A percentile compares a stretch with the other conserved stretches of the same genome.
Evolutionary conservation across 1,284 basidiomycete species (phyloP).

Genomic region (Lentinus polychrous): DNA sequence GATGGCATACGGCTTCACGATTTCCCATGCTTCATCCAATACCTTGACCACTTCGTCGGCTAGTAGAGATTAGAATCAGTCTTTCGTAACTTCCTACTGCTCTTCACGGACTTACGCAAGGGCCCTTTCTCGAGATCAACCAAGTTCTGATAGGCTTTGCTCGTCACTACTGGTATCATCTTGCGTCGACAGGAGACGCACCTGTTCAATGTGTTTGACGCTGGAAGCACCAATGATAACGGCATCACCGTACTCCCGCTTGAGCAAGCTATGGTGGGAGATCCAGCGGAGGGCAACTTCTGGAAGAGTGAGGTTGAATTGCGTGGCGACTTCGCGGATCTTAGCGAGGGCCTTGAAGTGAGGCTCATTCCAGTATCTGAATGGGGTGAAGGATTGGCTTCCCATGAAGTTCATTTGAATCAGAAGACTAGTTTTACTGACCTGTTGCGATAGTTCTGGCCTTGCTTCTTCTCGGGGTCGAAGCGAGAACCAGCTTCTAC

Average conservation of each 20-base stretch:
- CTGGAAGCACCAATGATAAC: conserved; percentile 48
- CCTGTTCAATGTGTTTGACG: conserved; percentile 42
- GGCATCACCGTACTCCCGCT: conserved; percentile 39
- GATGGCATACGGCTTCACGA: conserved; percentile 24
- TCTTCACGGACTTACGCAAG: conserved; percentile 32
- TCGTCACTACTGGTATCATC: too few relatives aligned
- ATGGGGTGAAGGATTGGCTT: background rate
- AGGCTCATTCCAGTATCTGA: conserved; percentile 39
- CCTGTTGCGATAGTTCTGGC: conserved; percentile 23
- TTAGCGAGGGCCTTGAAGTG: conserved; percentile 40
- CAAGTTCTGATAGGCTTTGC: conserved; percentile 38
- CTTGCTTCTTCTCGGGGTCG: conserved; percentile 27
- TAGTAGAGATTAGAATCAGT: conserved; percentile 9
- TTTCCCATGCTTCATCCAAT: conserved; percentile 32
- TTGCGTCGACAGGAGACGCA: conserved; percentile 8
- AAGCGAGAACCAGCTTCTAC: conserved; percentile 33
- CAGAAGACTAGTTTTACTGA: conserved; percentile 2
- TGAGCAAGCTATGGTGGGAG: conserved; percentile 43
- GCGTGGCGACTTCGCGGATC: conserved; percentile 33
- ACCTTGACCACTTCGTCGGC: conserved; percentile 30
- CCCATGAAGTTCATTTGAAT: background rate
- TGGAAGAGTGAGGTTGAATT: conserved; percentile 35
- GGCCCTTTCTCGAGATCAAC: conserved; percentile 52
- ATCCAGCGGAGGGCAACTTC: conserved; percentile 51
- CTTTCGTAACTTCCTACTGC: background rate